Conservation (phyloP, 805 yeast species). For the Candida arabinofermentans region DNA sequence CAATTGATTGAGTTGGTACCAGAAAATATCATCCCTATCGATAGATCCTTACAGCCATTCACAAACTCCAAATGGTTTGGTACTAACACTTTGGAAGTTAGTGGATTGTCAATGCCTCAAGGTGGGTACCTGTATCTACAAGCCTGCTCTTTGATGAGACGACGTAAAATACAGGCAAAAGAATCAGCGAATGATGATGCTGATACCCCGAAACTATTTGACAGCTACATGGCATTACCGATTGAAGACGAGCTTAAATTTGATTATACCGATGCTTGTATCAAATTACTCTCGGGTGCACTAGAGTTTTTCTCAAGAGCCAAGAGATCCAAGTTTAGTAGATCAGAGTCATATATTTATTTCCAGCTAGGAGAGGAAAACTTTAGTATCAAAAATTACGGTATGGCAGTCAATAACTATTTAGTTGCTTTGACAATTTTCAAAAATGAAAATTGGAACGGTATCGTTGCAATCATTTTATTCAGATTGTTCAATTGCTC, state of each 20-base stretch:
- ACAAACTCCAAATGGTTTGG: slow-evolving; percentile 21
- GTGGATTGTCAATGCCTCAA: slow-evolving; percentile 36
- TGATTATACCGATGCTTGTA: slow-evolving; percentile 18
- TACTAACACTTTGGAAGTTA: slow-evolving; percentile 8
- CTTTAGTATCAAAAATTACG: slow-evolving; percentile 29
- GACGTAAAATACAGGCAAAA: slow-evolving; percentile 19
- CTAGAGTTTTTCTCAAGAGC: slow-evolving; percentile 35
- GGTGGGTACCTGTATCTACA: slow-evolving; percentile 40
- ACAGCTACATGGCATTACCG: slow-evolving; percentile 27
- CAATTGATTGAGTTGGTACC: slow-evolving; percentile 52
- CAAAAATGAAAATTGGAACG: slow-evolving; percentile 40
- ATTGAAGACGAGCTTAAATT: slow-evolving; percentile 19
- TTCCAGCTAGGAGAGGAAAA: slow-evolving; percentile 51
- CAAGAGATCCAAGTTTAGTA: slow-evolving; percentile 30
- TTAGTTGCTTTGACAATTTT: slow-evolving; percentile 35
- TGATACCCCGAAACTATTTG: slow-evolving; percentile 6
- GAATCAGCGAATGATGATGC: neutral
- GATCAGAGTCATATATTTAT: slow-evolving; percentile 40
- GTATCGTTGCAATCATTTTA: slow-evolving; percentile 31
- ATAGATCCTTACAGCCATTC: slow-evolving; percentile 31
- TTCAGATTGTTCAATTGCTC: slow-evolving; percentile 38
- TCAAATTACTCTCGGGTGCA: slow-evolving; percentile 33
- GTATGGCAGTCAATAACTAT: slow-evolving; percentile 39
- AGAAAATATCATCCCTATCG: slow-evolving; percentile 34
- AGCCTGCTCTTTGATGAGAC: slow-evolving; percentile 31